Evolutionary conservation across 306 rosid species (phyloP).

Genomic region (Corylus americana): DNA sequence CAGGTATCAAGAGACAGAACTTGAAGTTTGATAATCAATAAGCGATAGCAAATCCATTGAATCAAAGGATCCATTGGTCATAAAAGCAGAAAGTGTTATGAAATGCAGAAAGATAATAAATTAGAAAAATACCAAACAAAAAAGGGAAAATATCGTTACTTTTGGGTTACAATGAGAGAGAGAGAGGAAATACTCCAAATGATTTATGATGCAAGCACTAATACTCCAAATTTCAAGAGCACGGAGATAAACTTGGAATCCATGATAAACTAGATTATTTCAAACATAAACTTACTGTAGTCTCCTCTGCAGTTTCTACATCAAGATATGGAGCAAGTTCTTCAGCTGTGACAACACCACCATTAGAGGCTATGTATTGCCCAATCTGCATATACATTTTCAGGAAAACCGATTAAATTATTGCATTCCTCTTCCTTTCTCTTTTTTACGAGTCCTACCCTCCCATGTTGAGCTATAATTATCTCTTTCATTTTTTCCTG

Average conservation of each 20-base stretch:
- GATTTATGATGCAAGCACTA: background rate
- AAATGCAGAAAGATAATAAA: constrained; percentile 4
- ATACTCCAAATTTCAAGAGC: constrained; percentile 3
- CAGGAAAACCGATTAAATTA: constrained; percentile 7
- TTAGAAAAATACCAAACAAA: background rate
- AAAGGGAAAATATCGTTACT: background rate
- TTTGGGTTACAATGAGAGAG: background rate
- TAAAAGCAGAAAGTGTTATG: too few species aligned
- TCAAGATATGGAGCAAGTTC: constrained; percentile 97
- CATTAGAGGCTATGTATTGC: constrained; percentile 85
- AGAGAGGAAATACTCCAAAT: background rate
- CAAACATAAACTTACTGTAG: constrained; percentile 45
- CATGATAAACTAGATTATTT: background rate
- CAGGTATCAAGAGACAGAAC: background rate
- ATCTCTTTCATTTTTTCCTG: background rate
- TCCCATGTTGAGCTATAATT: background rate
- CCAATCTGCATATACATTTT: constrained; percentile 69
- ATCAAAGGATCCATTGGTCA: too few species aligned
- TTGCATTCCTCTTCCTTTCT: background rate
- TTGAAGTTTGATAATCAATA: background rate
- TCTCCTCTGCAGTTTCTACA: constrained; percentile 45
- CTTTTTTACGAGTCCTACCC: background rate
- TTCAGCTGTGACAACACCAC: constrained; percentile 96
- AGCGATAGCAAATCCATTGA: background rate
- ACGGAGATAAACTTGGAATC: constrained; percentile 12